phyloP scores from a whole-genome alignment of 176 grass and related monocot species.

The Phragmites australis region DNA sequence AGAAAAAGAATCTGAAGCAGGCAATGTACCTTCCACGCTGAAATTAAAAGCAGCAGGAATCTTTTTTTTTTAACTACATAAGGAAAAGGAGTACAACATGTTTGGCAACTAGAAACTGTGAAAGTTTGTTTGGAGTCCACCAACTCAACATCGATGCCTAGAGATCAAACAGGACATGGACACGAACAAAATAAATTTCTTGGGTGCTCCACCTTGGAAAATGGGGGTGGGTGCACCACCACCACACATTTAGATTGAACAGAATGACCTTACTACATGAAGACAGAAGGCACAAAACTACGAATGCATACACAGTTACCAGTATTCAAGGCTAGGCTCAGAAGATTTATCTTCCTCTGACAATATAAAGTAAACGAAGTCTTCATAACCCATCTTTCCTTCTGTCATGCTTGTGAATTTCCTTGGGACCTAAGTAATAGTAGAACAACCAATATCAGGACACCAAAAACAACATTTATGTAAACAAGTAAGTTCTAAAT shows the following conservation, averaged over 20 bases:
- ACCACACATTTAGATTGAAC: constrained; percentile 1
- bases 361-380: constrained; percentile 99
- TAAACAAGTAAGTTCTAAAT: constrained; percentile 15
- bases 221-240: background rate
- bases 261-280: background rate
- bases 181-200: background rate
- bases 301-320: constrained; percentile 56
- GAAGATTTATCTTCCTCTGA: constrained; percentile 98
- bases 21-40: background rate
- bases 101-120: constrained; percentile 9
- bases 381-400: constrained; percentile 99
- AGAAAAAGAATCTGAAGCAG: background rate
- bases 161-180: background rate
- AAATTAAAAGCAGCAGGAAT: background rate
- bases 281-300: background rate
- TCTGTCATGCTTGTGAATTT: constrained; percentile 93
- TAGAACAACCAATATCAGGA: constrained; percentile 10
- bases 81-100: background rate
- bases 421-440: constrained; percentile 66
- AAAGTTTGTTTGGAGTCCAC: background rate
- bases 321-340: constrained; percentile 98
- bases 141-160: background rate
- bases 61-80: background rate
- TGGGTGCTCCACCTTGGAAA: background rate
- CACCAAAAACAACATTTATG: constrained; percentile 29